These are phyloP conservation scores for Pichia nanzhaoensis DNA, from an alignment of 805 yeast genomes.

Conservation along the genomic window DNA sequence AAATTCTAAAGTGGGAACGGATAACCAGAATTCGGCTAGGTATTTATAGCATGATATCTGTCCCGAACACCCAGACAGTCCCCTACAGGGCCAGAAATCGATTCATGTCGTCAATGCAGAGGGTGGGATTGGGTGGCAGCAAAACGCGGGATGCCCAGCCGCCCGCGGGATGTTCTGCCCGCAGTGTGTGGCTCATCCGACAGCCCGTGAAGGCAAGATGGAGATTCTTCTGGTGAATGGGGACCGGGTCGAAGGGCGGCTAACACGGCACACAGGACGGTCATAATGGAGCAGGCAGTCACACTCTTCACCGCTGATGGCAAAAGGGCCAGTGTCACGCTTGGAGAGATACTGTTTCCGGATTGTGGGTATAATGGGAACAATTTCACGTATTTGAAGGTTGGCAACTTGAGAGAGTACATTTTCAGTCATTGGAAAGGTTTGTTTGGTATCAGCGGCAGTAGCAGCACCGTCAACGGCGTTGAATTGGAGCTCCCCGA, in stretches of 20 bases:
- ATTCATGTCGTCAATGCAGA: too few species aligned
- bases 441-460: conserved; percentile 2
- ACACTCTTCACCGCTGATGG: neutral
- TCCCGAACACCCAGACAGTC: too few species aligned
- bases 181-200: neutral
- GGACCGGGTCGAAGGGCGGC: neutral
- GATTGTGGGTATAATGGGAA: conserved; percentile 1
- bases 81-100: too few species aligned
- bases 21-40: too few species aligned
- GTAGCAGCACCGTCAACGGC: too few species aligned
- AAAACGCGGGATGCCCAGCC: too few species aligned
- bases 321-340: neutral
- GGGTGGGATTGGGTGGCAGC: too few species aligned
- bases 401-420: conserved; percentile 26
- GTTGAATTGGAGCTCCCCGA: conserved; percentile 18
- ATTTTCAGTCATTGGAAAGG: conserved; percentile 23
- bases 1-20: too few species aligned
- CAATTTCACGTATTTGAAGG: conserved; percentile 13
- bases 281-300: neutral
- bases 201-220: neutral
- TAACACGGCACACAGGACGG: neutral
- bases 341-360: neutral
- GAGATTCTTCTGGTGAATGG: too few species aligned
- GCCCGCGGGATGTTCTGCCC: too few species aligned
- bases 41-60: too few species aligned